phyloP scores from a whole-genome alignment of 345 rosid species.

The Salix purpurea region DNA sequence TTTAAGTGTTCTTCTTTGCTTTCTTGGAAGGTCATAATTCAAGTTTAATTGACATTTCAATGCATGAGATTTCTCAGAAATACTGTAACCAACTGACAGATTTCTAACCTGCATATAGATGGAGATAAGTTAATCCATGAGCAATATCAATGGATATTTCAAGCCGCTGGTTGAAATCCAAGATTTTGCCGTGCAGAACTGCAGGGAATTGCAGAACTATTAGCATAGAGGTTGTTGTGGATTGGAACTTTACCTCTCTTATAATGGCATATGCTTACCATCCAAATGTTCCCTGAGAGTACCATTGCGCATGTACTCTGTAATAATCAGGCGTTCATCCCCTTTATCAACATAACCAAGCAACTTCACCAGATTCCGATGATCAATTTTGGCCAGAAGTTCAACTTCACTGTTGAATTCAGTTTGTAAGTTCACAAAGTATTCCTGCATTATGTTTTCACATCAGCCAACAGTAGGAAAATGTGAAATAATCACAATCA shows the following conservation, averaged over 20 bases:
- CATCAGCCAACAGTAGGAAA: constrained; percentile 8
- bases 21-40: not conserved
- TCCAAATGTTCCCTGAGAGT: constrained; percentile 94
- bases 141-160: constrained; percentile 90
- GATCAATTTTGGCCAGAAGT: constrained; percentile 88
- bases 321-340: constrained; percentile 83
- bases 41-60: not conserved
- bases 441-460: constrained; percentile 48
- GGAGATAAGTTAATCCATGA: constrained; percentile 93
- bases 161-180: constrained; percentile 87
- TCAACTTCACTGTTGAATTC: constrained; percentile 96
- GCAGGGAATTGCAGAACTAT: constrained; percentile 15
- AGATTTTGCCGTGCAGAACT: constrained; percentile 64
- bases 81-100: not conserved
- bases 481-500: not conserved
- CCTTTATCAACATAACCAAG: constrained; percentile 84
- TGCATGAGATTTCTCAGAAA: not conserved
- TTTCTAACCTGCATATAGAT: constrained; percentile 70
- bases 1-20: not conserved
- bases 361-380: constrained; percentile 77
- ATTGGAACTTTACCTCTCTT: not conserved
- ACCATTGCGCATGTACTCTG: constrained; percentile 86
- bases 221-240: not conserved
- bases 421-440: constrained; percentile 53
- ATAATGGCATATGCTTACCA: constrained; percentile 46